Base-by-base conservation (phyloP, 2,329 filamentous ascomycete species). In the Tympanopsis confertula region DNA sequence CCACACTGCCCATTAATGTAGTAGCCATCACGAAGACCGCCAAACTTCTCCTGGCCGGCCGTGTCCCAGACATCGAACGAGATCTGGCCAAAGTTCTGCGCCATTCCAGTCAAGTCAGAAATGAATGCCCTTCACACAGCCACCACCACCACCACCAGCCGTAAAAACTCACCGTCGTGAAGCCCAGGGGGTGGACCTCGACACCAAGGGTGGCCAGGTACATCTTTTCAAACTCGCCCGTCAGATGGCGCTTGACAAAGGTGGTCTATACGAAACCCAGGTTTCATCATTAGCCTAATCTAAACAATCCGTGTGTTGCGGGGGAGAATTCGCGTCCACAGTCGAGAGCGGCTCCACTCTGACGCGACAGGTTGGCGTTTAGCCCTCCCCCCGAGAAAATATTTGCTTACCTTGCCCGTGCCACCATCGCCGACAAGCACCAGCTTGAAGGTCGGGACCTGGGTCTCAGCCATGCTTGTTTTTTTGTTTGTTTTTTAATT, bases 1-100 rank as follows among this genome's bases (percentile, higher is more conserved):
- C 91, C 89, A 68, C 89, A 96, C 71, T 96, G 89, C 58, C 89
- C 89, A 73, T 95, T 95, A 78, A 98, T 98, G 76, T 98, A 98
- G 81, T 98, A 98, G 53, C 89, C 89, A 68, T 98, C 89, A 72
- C 89, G 86, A 57, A 98, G 86, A 76, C 89, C 89, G 67, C 89
- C 89, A 51, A 98, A 98, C 79, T 96, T 98, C 77, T 98, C 89
- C 71, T 98, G 89, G 54, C 89, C 89, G 54, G 89, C 89, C 47
- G 89, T 98, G 65, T 98, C 89, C 89, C 89, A 98, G 53, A 96
- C 91, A 63, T 98, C 89, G 72, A 98, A 98, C 72, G 93, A 86
- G 59, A 98, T 95, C 56, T 79, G 75, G 52, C 91, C 91, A 58
- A 86, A 81, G 84, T 96, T 98, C 76, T 82, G 44, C 37, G 26